phyloP scores from a whole-genome alignment of 371 early-diverging fungal genomes.

The Circinella umbellata region DNA sequence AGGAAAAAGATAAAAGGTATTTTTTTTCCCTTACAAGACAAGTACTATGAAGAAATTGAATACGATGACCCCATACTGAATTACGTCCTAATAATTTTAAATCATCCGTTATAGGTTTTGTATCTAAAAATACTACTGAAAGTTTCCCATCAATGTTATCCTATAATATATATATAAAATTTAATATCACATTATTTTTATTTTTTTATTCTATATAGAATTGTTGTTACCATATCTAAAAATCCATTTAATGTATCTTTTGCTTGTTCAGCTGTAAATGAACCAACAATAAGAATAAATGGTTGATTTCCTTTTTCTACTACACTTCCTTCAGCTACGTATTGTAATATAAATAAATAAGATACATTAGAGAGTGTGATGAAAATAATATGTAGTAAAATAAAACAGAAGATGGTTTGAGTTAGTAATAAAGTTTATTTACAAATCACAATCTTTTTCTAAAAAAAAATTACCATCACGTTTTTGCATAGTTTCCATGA shows the following conservation, averaged over 20 bases:
- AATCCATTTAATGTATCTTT: slow-evolving; percentile 66
- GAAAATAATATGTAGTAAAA: too few species aligned
- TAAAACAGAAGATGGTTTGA: too few species aligned
- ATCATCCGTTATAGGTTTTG: slow-evolving; percentile 51
- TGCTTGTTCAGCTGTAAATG: slow-evolving; percentile 55
- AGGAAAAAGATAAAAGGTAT: too few species aligned
- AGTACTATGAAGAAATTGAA: slow-evolving; percentile 49
- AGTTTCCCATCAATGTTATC: slow-evolving; percentile 44
- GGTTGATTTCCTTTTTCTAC: slow-evolving; percentile 51
- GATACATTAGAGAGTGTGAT: too few species aligned
- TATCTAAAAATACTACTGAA: slow-evolving; percentile 63
- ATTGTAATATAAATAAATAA: neutral
- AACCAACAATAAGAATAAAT: slow-evolving; percentile 71
- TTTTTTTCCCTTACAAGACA: slow-evolving; percentile 40
- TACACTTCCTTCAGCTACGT: slow-evolving; percentile 45
- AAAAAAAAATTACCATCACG: slow-evolving; percentile 37
- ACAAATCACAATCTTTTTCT: neutral
- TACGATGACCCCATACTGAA: slow-evolving; percentile 48
- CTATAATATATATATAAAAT: slow-evolving; percentile 20
- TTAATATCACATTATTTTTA: neutral
- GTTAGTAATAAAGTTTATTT: too few species aligned
- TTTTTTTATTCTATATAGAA: neutral
- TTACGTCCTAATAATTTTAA: slow-evolving; percentile 52
- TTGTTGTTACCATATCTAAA: slow-evolving; percentile 51
- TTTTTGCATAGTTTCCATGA: slow-evolving; percentile 61